A percentile compares a stretch with the other conserved stretches of the same genome.
These are phyloP conservation scores for Tuber brumale DNA, from an alignment of 495 filamentous ascomycete genomes.

Conservation along the genomic window DNA sequence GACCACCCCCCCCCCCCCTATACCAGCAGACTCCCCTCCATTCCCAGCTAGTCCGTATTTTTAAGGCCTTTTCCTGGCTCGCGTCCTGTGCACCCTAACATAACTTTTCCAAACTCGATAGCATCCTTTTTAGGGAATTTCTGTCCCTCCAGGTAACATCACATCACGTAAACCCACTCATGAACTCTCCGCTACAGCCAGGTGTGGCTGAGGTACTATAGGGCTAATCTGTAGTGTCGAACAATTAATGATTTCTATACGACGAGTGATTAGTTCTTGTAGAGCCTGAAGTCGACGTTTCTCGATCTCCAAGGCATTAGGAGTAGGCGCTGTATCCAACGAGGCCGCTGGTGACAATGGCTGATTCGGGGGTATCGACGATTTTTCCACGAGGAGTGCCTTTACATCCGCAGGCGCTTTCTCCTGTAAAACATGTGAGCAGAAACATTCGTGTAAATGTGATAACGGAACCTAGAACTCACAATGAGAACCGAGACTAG, in stretches of 20 bases:
- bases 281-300: constrained; percentile 26
- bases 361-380: constrained; percentile 23
- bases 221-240: neutral
- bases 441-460: constrained; percentile 4
- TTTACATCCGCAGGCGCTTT: constrained; percentile 25
- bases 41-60: neutral
- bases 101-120: neutral
- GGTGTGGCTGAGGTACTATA: neutral
- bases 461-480: neutral
- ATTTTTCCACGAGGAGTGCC: constrained; percentile 24
- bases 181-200: constrained; percentile 1
- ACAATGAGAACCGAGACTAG: constrained; percentile 32
- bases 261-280: constrained; percentile 21
- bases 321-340: constrained; percentile 18
- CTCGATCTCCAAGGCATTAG: constrained; percentile 19
- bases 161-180: neutral
- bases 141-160: neutral
- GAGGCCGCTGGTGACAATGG: constrained; percentile 30
- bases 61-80: neutral
- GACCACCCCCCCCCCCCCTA: neutral
- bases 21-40: neutral
- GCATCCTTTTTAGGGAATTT: neutral
- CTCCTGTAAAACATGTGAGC: constrained; percentile 13
- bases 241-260: neutral
- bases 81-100: neutral